phyloP scores from a whole-genome alignment of 805 yeast species.

The Lachancea nothofagi region DNA sequence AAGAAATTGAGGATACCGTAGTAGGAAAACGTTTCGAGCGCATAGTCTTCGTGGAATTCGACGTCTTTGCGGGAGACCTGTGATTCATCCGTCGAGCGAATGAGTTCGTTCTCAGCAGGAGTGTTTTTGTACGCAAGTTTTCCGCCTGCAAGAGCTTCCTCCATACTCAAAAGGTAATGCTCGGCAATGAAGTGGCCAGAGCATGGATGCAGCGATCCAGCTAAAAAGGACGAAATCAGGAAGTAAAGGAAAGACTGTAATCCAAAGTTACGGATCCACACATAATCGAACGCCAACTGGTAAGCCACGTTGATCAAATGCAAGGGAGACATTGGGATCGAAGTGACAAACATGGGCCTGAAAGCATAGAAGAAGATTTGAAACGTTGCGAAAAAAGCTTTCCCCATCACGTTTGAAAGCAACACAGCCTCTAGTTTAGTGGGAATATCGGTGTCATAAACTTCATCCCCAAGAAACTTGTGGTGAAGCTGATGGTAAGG shows the following conservation, averaged over 20 bases:
- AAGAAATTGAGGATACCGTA: slow-evolving; percentile 73
- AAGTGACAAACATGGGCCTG: slow-evolving; percentile 82
- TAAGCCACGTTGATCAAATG: slow-evolving; percentile 59
- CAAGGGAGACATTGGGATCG: slow-evolving; percentile 64
- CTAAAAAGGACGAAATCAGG: slow-evolving; percentile 71
- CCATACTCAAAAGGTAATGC: slow-evolving; percentile 71
- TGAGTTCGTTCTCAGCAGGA: slow-evolving; percentile 10
- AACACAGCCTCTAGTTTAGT: slow-evolving; percentile 70
- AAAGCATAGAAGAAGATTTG: slow-evolving; percentile 86
- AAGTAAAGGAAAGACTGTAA: slow-evolving; percentile 59
- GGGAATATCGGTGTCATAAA: slow-evolving; percentile 83
- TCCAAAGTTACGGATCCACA: slow-evolving; percentile 60
- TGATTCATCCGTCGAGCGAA: slow-evolving; percentile 9
- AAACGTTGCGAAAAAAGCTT: slow-evolving; percentile 84
- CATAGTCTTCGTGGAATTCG: slow-evolving; percentile 12
- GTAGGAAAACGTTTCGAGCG: slow-evolving; percentile 81
- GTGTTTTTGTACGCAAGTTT: slow-evolving; percentile 23
- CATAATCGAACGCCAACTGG: slow-evolving; percentile 54
- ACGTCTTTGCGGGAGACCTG: slow-evolving; percentile 12
- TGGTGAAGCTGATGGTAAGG: slow-evolving; percentile 92
- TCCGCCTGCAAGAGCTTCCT: slow-evolving; percentile 25
- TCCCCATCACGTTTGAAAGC: slow-evolving; percentile 73
- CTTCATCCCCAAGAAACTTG: slow-evolving; percentile 80
- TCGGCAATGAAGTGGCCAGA: slow-evolving; percentile 97
- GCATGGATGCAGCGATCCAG: slow-evolving; percentile 89